phyloP scores from a whole-genome alignment of 2,329 filamentous ascomycete species.

The Diaporthe batatas region DNA sequence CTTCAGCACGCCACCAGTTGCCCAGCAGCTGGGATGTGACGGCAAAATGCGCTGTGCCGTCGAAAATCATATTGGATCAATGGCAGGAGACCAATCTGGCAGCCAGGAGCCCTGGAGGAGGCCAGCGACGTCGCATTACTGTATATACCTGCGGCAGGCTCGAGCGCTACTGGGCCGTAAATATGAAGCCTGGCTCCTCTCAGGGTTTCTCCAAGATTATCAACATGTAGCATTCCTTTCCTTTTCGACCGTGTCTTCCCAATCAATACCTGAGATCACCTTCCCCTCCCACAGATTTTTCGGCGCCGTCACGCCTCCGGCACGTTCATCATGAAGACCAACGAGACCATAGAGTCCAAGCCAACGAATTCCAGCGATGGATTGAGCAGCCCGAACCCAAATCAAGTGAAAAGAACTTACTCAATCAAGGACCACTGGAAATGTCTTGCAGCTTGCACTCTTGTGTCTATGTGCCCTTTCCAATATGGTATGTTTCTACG shows the following conservation, averaged over 20 bases:
- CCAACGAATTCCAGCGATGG: slow-evolving; percentile 5
- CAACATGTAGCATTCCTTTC: not conserved
- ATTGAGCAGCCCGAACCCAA: not conserved
- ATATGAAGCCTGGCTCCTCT: slow-evolving; percentile 21
- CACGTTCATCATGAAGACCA: not conserved
- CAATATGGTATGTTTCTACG: slow-evolving; percentile 58
- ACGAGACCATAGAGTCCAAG: slow-evolving; percentile 21
- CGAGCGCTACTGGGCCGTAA: not conserved
- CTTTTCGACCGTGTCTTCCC: not conserved
- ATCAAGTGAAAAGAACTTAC: not conserved
- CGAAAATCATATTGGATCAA: slow-evolving; percentile 22
- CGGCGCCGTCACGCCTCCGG: not conserved
- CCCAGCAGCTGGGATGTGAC: slow-evolving; percentile 18
- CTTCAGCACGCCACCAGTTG: not conserved
- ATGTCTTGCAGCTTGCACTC: slow-evolving; percentile 56
- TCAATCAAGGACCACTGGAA: slow-evolving; percentile 50
- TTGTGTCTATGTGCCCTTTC: slow-evolving; percentile 64
- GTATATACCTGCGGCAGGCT: slow-evolving; percentile 4
- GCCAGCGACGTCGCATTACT: not conserved
- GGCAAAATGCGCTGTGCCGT: slow-evolving; percentile 26
- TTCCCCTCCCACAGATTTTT: not conserved
- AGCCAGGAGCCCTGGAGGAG: not conserved
- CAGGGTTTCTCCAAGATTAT: not conserved
- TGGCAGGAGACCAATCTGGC: not conserved
- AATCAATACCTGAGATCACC: not conserved